Evolutionary conservation across 495 filamentous ascomycete genomes (phyloP), one percentile per base, ranked within the genome.

Genomic region (Articulospora tetracladia): DNA sequence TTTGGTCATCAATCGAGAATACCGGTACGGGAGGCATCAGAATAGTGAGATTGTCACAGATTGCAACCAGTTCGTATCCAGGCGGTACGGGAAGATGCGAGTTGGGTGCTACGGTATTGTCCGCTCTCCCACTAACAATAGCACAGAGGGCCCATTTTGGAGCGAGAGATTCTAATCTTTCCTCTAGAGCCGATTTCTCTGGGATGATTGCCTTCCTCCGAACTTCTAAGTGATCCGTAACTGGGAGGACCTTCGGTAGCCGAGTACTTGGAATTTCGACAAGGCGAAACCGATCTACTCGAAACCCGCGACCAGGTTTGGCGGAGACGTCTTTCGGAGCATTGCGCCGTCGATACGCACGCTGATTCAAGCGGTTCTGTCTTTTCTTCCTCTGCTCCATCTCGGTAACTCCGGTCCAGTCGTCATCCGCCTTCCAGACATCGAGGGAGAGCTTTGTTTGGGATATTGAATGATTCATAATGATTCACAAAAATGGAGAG

Each of bases 301-400:
- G 47, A 50, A 50, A 50, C 10, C 19, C 4, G 7, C 47, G 47
- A n/a, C 15, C n/a, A n/a, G 39, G 15, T 26, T 50, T 24, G 20
- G 2, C 25, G 4, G 47, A 50, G 12, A 6, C 4, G 17, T 26
- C 17, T 27, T 50, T 26, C 17, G 6, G 47, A 24, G 47, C 20
- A 24, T 25, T 50, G 2, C 47, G 47, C 6, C 25, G 3, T 50
- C 47, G 19, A 50, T 50, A n/a, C 7, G 61, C 61, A 23, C 61
- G 24, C 32, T 64, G 61, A 28, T 64, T 64, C 19, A 59, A 23
- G 13, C 61, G 47, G 32, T 64, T 64, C 23, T 64, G 61, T 15
- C 51, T 41, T 32, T 39, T 64, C 32, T 57, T 57, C 32, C 53
- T 56, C 34, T 41, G 10, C 23, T 39, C 32, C 28, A 15, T 47